These are phyloP conservation scores for Bondarzewia mesenterica DNA, from an alignment of 1,284 basidiomycete species.

Conservation along the genomic window DNA sequence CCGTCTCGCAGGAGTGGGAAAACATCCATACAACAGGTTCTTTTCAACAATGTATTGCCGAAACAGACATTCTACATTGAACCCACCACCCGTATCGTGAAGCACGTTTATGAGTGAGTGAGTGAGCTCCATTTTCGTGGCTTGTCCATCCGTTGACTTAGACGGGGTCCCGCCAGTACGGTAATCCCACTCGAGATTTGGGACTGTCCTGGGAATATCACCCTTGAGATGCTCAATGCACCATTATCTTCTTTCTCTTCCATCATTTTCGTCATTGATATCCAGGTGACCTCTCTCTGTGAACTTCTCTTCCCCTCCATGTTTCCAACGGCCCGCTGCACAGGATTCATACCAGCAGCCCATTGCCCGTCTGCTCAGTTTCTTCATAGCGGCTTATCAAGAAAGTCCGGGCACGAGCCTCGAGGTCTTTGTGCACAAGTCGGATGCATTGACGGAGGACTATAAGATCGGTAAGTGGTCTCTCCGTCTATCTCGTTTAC, in stretches of 20 bases:
- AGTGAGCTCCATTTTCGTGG: neutral
- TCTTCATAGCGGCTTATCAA: constrained; percentile 66
- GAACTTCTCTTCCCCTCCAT: neutral
- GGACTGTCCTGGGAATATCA: constrained; percentile 87
- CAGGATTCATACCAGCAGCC: constrained; percentile 51
- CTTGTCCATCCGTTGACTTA: neutral
- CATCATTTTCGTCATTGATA: constrained; percentile 95
- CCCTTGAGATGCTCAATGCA: constrained; percentile 66
- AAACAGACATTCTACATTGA: constrained; percentile 93
- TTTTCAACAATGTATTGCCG: constrained; percentile 79
- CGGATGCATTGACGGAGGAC: constrained; percentile 88
- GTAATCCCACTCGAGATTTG: constrained; percentile 91
- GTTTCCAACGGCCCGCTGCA: neutral
- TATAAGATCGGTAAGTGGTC: constrained; percentile 72
- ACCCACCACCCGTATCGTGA: constrained; percentile 71
- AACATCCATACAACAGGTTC: constrained; percentile 85
- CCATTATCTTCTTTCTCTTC: constrained; percentile 71
- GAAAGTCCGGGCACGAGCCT: constrained; percentile 77
- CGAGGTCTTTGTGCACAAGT: constrained; percentile 96
- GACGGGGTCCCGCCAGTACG: constrained; percentile 43
- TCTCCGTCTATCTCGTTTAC: constrained; percentile 5
- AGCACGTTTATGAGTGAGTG: constrained; percentile 77
- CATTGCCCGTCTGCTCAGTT: constrained; percentile 72
- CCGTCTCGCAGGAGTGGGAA: constrained; percentile 71
- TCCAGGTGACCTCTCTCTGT: constrained; percentile 42